phyloP scores from a whole-genome alignment of 148 eudicot genomes.

The Rhododendron henanense region DNA sequence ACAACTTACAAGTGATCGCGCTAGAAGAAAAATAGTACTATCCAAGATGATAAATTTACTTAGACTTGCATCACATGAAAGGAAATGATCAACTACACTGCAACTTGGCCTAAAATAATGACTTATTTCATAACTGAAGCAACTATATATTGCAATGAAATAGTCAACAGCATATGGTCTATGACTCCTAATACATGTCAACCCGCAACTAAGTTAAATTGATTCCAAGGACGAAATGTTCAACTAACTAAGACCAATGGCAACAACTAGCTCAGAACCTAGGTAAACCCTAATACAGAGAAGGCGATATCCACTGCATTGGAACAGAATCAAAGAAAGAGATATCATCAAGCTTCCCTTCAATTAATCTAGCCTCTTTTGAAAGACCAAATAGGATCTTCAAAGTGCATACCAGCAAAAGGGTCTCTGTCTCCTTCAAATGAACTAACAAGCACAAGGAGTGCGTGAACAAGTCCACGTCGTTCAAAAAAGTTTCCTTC shows the following conservation, averaged over 20 bases:
- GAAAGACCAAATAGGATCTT: neutral
- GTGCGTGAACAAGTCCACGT: neutral
- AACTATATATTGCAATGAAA: neutral
- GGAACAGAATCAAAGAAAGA: neutral
- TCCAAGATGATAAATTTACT: neutral
- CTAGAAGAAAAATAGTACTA: too few relatives aligned
- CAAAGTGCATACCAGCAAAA: neutral
- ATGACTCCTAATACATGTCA: neutral
- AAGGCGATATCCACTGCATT: neutral
- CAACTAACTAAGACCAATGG: neutral
- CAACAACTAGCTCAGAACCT: neutral
- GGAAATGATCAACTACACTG: neutral
- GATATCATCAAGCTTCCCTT: neutral
- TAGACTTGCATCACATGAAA: neutral
- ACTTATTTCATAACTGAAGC: neutral
- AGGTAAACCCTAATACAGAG: neutral
- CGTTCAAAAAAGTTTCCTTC: neutral
- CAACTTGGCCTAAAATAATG: neutral
- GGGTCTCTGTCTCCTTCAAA: neutral
- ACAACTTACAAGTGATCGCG: neutral
- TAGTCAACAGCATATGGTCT: neutral
- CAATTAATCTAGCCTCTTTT: neutral
- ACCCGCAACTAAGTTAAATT: neutral
- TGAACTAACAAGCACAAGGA: slow-evolving; percentile 2
- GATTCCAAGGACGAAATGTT: neutral